These are phyloP conservation scores for Rhizomucor pusillus DNA, from an alignment of 371 early-diverging fungal species.

Conservation along the genomic window DNA sequence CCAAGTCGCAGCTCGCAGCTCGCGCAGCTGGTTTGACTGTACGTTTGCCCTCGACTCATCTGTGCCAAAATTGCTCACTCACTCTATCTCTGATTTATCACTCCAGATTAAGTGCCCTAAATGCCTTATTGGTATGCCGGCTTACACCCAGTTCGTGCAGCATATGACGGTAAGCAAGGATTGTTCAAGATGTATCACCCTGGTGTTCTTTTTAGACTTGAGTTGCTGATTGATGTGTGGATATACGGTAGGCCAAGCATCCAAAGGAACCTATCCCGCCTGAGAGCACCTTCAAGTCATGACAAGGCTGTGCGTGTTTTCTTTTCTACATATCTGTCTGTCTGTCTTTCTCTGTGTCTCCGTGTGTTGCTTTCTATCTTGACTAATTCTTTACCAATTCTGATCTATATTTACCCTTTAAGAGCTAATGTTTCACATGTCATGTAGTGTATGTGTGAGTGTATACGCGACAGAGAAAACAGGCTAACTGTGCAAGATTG, in stretches of 20 bases:
- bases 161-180: conserved; percentile 57
- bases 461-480: too few species aligned
- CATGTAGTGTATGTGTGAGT: too few species aligned
- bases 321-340: neutral
- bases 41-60: neutral
- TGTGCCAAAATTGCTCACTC: neutral
- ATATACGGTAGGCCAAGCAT: conserved; percentile 49
- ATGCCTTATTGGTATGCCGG: conserved; percentile 41
- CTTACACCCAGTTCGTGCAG: conserved; percentile 56
- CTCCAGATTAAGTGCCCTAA: conserved; percentile 42
- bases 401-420: neutral
- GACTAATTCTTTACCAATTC: too few species aligned
- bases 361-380: neutral
- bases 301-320: neutral
- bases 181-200: neutral
- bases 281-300: conserved; percentile 26
- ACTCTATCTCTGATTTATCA: neutral
- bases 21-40: conserved; percentile 63
- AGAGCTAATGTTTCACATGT: neutral
- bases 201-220: neutral
- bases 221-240: too few species aligned
- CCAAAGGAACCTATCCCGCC: conserved; percentile 53
- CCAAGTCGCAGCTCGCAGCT: conserved; percentile 51
- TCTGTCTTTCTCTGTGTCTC: neutral
- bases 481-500: too few species aligned